Base-by-base conservation (phyloP, 768 basidiomycete species). In the Heimioporus sp. region DNA sequence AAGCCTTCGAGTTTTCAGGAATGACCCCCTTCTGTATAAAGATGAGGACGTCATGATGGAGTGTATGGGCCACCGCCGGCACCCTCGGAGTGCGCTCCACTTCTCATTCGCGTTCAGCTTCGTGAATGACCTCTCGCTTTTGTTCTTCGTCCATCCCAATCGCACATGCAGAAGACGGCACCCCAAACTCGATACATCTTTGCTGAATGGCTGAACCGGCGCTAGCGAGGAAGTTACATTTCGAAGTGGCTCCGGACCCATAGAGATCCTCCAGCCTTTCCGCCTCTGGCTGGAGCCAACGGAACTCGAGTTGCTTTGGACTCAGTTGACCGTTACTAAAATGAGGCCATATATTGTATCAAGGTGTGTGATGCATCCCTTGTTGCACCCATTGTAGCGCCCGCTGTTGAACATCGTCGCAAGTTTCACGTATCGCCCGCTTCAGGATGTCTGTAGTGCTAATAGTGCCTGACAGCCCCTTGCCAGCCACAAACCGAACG, bases 381-480 rank as follows among this genome's bases (percentile, higher is more conserved):
- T 80, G 76, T 35, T 73, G 67, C 20, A 62, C 72, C 78, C 78
- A 80, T 32, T 72, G 73, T 16, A 76, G 67, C 36, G 69, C 60
- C 34, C 73, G 63, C 8, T 63, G 69, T 30, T 71, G 61, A 28
- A 80, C 73, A 20, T 76, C 67, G 0, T 51, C 51, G 49, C 77
- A 80, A 0, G 79, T 79, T 52, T 78, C 72, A 0, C 52, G 56
- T 60, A 80, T 77, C 2, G 67, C 60, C 80, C 80, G 80, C 9
- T 63, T 61, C 15, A 80, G 50, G 42, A 81, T 65, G 44, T 80
- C 73, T 31, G 45, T 45, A 1, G 72, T 57, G 35, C 51, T 35
- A 20, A 62, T 43, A 1, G 0, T 16, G 16, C 53, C 43, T 36
- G 15, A 4, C 5, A 31, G 16, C 5, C 11, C n/a, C 20, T 65